Evolutionary conservation across 2,329 filamentous ascomycete genomes (phyloP), one percentile per base, ranked within the genome.

Genomic region (Basipetospora chlamydospora): DNA sequence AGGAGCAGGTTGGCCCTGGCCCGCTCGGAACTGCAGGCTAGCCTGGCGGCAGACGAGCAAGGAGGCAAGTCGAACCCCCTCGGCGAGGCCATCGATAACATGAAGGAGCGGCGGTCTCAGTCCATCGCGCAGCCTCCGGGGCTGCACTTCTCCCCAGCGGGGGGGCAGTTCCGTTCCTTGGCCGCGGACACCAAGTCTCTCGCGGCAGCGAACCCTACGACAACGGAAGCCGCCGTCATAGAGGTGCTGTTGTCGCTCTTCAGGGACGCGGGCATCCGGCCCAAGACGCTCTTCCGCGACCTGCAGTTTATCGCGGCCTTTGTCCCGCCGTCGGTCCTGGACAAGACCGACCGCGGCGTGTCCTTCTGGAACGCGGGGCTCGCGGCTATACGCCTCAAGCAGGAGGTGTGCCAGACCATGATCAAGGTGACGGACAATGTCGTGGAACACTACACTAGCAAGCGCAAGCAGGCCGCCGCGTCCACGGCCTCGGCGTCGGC

Each of bases 341-440:
- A 80, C 47, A 68, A 66, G 45, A 70, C 70, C 0, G 74, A 77
- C 28, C 64, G 64, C 3, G 74, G 71, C 35, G 90, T 86, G 46
- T 84, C 87, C 0, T 96, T 96, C 53, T 83, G 86, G 72, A 84
- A 94, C 48, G 80, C 86, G 18, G 85, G 83, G 0, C 69, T 94
- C 5, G 88, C 90, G 1, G 86, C 88, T 2, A 65, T 95, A n/a
- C 74, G 77, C 25, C 68, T 94, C 37, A 96, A 95, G 55, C 77
- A 84, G 45, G 85, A 94, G 44, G 77, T 90, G 4, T 88, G 84
- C 56, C 73, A 77, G 32, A 84, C 82, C 35, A 93, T 55, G 75
- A 77, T 80, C 17, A 72, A 77, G 48, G 72, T 72, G 46, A 64
- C 64, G 4, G 64, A 71, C 44, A 64, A 68, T 38, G 61, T 70